Percentiles rank a stretch among this genome's conserved stretches.
These are phyloP conservation scores for Ophiobolus disseminans DNA, from an alignment of 2,329 filamentous ascomycete species.

Conservation along the genomic window DNA sequence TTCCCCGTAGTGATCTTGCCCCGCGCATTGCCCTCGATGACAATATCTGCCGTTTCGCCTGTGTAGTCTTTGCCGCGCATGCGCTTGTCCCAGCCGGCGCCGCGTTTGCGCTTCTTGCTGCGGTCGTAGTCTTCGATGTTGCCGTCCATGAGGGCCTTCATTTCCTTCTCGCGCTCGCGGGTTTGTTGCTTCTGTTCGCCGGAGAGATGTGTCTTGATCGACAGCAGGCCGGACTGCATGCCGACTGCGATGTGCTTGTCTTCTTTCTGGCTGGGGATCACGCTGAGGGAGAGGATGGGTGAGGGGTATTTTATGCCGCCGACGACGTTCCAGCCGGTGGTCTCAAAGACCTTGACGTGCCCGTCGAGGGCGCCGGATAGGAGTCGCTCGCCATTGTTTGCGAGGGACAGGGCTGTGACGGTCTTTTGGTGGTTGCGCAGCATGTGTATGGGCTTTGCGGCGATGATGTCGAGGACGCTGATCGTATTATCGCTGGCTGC, in stretches of 20 bases:
- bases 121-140: constrained; percentile 80
- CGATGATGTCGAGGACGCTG: constrained; percentile 89
- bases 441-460: constrained; percentile 83
- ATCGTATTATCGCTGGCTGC: constrained; percentile 86
- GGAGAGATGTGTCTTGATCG: constrained; percentile 85
- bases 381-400: constrained; percentile 79
- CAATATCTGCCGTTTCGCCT: constrained; percentile 84
- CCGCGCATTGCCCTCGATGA: constrained; percentile 78
- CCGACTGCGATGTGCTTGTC: constrained; percentile 95
- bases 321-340: constrained; percentile 94
- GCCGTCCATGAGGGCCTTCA: constrained; percentile 80
- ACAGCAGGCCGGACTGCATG: constrained; percentile 92
- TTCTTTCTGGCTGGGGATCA: constrained; percentile 73
- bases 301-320: constrained; percentile 91
- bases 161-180: constrained; percentile 79
- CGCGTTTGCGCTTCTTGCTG: constrained; percentile 68
- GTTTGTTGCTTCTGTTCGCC: constrained; percentile 80
- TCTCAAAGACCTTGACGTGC: constrained; percentile 97
- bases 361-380: constrained; percentile 91
- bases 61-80: constrained; percentile 77
- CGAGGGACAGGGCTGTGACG: constrained; percentile 84
- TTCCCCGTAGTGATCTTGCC: constrained; percentile 68
- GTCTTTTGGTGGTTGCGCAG: constrained; percentile 98
- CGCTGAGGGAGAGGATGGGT: constrained; percentile 82
- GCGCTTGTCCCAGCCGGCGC: constrained; percentile 67